Conservation (phyloP, 2,329 filamentous ascomycete genomes). For the Dactylonectria estremocensis region DNA sequence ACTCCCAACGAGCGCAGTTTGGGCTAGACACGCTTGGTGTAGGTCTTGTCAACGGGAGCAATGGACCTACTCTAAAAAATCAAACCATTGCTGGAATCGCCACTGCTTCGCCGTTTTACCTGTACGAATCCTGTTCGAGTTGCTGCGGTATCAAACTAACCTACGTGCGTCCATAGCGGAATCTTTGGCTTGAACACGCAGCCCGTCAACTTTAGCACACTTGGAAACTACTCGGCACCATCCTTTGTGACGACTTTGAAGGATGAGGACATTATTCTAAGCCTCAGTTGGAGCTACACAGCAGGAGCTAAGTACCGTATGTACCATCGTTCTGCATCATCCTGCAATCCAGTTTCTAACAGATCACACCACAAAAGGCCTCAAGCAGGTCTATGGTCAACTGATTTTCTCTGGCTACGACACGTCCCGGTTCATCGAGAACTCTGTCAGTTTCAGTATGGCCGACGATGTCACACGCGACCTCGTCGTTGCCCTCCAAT, state of each 20-base stretch:
- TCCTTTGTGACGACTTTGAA: conserved; percentile 13
- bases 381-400: conserved; percentile 12
- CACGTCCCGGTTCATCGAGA: conserved; percentile 14
- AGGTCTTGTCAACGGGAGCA: conserved; percentile 13
- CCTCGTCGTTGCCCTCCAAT: conserved; percentile 13
- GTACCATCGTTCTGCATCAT: not conserved
- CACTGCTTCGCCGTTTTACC: not conserved
- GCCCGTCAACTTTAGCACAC: conserved; percentile 9
- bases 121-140: not conserved
- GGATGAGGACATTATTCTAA: not conserved
- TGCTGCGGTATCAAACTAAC: not conserved
- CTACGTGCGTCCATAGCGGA: not conserved
- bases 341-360: not conserved
- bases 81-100: conserved; percentile 7
- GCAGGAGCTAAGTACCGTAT: conserved; percentile 15
- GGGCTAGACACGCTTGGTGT: conserved; percentile 8
- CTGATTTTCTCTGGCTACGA: conserved; percentile 18
- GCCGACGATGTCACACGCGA: conserved; percentile 17
- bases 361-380: not conserved
- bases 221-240: conserved; percentile 11
- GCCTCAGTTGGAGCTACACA: conserved; percentile 18
- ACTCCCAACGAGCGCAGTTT: conserved; percentile 15
- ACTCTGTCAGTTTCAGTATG: conserved; percentile 11
- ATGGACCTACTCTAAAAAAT: conserved; percentile 9
- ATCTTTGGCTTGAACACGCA: conserved; percentile 15